Evolutionary conservation across 768 basidiomycete genomes (phyloP).

Genomic region (Boletus rubroflammeus): DNA sequence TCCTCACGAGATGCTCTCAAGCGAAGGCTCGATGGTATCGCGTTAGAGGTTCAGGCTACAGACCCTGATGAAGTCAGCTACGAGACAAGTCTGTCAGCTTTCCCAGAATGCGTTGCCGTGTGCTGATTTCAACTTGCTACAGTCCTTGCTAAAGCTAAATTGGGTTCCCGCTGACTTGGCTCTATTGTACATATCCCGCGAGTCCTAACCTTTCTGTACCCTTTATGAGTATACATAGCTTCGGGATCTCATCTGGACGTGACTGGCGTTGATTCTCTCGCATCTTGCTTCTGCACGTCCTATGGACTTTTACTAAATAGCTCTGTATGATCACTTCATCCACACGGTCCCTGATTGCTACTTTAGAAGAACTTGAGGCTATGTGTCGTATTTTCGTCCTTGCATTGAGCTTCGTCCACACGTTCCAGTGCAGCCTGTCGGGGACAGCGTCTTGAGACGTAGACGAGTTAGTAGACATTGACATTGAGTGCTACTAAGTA

Average conservation of each 20-base stretch:
- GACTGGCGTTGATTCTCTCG: not conserved
- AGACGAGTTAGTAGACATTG: not conserved
- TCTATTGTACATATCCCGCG: slow-evolving; percentile 6
- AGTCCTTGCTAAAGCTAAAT: slow-evolving; percentile 19
- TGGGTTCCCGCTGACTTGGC: slow-evolving; percentile 12
- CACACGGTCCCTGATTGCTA: not conserved
- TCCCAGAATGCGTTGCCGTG: not conserved
- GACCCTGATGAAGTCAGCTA: slow-evolving; percentile 67
- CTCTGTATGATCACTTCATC: slow-evolving; percentile 7
- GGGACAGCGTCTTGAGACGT: not conserved
- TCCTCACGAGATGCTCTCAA: slow-evolving; percentile 83
- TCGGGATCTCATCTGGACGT: not conserved
- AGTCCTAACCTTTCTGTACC: slow-evolving; percentile 5
- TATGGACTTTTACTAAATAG: slow-evolving; percentile 4
- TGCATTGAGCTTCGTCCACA: not conserved
- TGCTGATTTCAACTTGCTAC: slow-evolving; percentile 3
- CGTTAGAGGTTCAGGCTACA: slow-evolving; percentile 83
- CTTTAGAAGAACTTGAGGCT: not conserved
- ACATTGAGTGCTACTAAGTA: no score
- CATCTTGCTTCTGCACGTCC: not conserved
- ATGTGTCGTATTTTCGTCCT: not conserved
- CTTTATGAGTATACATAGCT: slow-evolving; percentile 11
- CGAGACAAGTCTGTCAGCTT: slow-evolving; percentile 54
- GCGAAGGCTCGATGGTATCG: slow-evolving; percentile 72
- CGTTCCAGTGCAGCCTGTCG: not conserved